Base-by-base conservation (phyloP, 257 asterid genomes). In the Solanum bukasovii region DNA sequence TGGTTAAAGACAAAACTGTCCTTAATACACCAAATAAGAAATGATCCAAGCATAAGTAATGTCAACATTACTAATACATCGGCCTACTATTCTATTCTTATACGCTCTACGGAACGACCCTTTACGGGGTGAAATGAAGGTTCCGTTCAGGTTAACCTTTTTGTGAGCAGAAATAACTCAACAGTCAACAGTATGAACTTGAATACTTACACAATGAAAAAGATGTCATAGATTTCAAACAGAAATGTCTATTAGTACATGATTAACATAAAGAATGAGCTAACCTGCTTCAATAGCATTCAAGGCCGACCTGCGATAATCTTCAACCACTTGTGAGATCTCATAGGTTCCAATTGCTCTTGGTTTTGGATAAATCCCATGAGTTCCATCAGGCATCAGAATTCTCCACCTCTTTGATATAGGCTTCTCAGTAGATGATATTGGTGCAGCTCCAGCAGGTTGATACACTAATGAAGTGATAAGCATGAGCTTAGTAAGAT, bases 371-470 rank as follows among this genome's bases (percentile, higher is more conserved):
- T 97, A 97, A 78, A 83, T 86, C 9, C 87, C 98, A 33, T 94
- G 88, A 31, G 89, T 93, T 40, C 94, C 99, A 91, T 95, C 94
- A 4, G 99, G 98, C 91, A 97, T 85, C 18, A 97, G 91, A 81
- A 97, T 96, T 89, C 98, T 93, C 98, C 98, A 97, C 84, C 96
- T 92, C 91, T 94, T 97, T n/a, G 99, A 97, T 86, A 97, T 92
- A 21, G 98, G 98, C 90, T 91, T 96, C 33, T 94, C 95, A 0
- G 98, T 97, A n/a, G 99, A 92, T 10, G 99, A 96, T 70, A 91
- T 83, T 34, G 99, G 98, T 7, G 95, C 92, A 75, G 86, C 86
- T 42, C 98, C 98, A 88, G 90, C 92, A 29, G 98, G 98, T 90
- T 96, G 98, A 88, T 94, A 97, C 68, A 86, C 98, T 96, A 94